Evolutionary conservation across 345 rosid species (phyloP).

Genomic region (Syzygium aqueum): DNA sequence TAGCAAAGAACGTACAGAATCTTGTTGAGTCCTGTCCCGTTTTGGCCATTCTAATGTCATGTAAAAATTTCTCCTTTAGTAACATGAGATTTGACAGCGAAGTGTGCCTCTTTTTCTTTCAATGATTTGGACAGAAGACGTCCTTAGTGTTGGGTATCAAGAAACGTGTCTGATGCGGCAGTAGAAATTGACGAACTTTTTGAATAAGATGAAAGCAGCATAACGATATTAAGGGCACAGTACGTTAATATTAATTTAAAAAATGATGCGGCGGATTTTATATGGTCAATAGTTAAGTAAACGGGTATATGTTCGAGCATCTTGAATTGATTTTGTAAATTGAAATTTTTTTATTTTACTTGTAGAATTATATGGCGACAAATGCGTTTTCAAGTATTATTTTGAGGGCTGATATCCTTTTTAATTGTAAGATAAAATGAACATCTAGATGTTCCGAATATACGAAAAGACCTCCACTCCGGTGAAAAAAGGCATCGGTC

Average conservation of each 20-base stretch:
- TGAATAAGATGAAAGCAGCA: not conserved
- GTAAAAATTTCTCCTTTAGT: not conserved
- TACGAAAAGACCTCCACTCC: not conserved
- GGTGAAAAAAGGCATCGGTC: not conserved
- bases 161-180: not conserved
- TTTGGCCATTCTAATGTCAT: not conserved
- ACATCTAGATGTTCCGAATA: not conserved
- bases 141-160: not conserved
- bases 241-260: not conserved
- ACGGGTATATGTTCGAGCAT: not conserved
- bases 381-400: not conserved
- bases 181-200: not conserved
- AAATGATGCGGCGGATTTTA: not conserved
- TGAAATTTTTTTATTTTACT: not conserved
- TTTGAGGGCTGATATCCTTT: not conserved
- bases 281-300: not conserved
- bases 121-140: not conserved
- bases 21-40: not conserved
- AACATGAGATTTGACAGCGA: not conserved
- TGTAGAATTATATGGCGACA: not conserved
- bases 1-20: not conserved
- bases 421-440: rapidly evolving
- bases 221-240: not conserved
- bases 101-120: not conserved
- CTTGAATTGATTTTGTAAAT: not conserved